These are phyloP conservation scores for Heliosperma pusillum DNA, from an alignment of 148 eudicot species.

Conservation along the genomic window DNA sequence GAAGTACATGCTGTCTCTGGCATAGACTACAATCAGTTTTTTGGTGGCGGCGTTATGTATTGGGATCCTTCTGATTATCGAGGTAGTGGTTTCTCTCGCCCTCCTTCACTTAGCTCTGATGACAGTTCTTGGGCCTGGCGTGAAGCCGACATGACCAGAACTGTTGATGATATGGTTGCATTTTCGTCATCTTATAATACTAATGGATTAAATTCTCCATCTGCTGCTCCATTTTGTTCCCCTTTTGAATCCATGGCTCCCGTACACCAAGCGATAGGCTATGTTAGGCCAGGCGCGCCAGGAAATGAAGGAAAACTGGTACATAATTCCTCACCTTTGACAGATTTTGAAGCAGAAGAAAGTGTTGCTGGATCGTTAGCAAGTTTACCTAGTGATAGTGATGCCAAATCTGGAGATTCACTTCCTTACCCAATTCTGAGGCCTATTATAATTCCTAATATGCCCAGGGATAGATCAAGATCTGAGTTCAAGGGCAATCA, in stretches of 20 bases:
- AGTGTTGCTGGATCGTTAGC: conserved; percentile 47
- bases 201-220: conserved; percentile 89
- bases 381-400: conserved; percentile 56
- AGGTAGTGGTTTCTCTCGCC: conserved; percentile 78
- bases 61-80: conserved; percentile 94
- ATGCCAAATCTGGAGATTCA: conserved; percentile 72
- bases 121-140: conserved; percentile 98
- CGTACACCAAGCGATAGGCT: conserved; percentile 69
- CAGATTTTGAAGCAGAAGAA: conserved; percentile 64
- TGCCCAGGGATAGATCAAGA: conserved; percentile 82
- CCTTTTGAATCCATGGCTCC: conserved; percentile 82
- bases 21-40: conserved; percentile 82
- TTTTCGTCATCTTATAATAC: conserved; percentile 90
- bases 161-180: conserved; percentile 99
- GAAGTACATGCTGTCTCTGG: conserved; percentile 73
- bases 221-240: conserved; percentile 85
- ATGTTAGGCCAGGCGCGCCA: conserved; percentile 76
- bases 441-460: conserved; percentile 83
- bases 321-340: conserved; percentile 55
- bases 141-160: conserved; percentile 89
- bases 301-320: conserved; percentile 71
- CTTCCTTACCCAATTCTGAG: conserved; percentile 84
- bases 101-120: conserved; percentile 98
- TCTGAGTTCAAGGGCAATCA: conserved; percentile 80
- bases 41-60: conserved; percentile 97